Evolutionary conservation across 164 flowering plant species (phyloP).

Genomic region (Piper longum): DNA sequence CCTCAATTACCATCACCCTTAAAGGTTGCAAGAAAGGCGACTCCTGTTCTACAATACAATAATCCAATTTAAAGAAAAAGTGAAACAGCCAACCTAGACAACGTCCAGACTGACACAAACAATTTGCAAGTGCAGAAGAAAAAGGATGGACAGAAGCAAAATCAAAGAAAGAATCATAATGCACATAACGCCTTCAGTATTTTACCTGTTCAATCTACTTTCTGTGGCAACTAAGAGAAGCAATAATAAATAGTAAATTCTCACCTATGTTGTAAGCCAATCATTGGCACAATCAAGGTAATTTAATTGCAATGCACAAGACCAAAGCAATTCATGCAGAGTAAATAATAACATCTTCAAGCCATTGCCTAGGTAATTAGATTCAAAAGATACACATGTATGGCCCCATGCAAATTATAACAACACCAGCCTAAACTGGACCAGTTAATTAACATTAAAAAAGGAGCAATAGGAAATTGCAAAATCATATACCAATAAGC

Average conservation of each 20-base stretch:
- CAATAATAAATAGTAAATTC: too few species aligned
- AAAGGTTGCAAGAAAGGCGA: conserved; percentile 42
- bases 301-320: not conserved
- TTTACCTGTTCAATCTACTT: too few species aligned
- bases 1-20: conserved; percentile 75
- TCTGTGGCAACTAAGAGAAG: not conserved
- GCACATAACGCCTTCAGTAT: not conserved
- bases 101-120: not conserved
- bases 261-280: not conserved
- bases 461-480: too few species aligned
- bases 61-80: not conserved
- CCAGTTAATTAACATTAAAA: too few species aligned
- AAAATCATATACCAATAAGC: too few species aligned
- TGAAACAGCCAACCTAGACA: not conserved
- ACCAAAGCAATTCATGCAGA: not conserved
- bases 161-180: not conserved
- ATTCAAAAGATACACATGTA: not conserved
- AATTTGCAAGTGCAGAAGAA: not conserved
- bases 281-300: not conserved
- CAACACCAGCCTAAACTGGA: too few species aligned
- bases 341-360: not conserved
- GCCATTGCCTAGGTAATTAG: not conserved
- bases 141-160: not conserved
- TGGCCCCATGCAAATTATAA: not conserved
- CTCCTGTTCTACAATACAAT: conserved; percentile 33